phyloP scores from a whole-genome alignment of 139 green algal species.

The Haematococcus lacustris region DNA sequence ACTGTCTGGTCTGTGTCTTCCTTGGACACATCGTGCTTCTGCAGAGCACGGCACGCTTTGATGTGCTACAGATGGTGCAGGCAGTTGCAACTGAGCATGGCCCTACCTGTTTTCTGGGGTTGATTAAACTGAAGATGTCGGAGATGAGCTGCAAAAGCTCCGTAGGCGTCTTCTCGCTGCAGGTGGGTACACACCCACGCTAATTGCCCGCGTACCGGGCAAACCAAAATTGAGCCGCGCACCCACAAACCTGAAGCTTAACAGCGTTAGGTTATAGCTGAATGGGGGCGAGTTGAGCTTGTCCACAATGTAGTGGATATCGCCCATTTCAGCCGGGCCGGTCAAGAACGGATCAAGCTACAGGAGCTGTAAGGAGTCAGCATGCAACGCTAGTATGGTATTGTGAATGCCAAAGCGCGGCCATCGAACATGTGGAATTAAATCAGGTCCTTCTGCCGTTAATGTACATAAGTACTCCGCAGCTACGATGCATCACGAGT shows the following conservation, averaged over 20 bases:
- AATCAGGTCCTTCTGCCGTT: too few species aligned
- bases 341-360: too few species aligned
- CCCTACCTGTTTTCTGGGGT: slow-evolving; percentile 43
- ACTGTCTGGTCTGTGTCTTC: slow-evolving; percentile 38
- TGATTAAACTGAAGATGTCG: slow-evolving; percentile 44
- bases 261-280: slow-evolving; percentile 29
- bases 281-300: slow-evolving; percentile 47
- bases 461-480: too few species aligned
- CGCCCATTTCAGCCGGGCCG: too few species aligned
- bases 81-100: neutral
- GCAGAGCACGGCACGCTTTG: neutral
- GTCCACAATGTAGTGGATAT: slow-evolving; percentile 50
- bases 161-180: slow-evolving; percentile 40
- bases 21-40: slow-evolving; percentile 35
- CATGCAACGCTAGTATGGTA: too few species aligned
- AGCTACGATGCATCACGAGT: too few species aligned
- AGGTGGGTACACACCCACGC: neutral
- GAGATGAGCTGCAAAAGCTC: slow-evolving; percentile 49
- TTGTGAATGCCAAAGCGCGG: too few species aligned
- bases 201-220: neutral
- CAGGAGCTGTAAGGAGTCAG: too few species aligned
- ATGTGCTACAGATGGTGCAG: neutral
- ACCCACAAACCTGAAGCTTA: slow-evolving; percentile 41
- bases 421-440: too few species aligned
- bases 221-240: neutral